Percentiles rank a stretch among this genome's conserved stretches.
Conservation (phyloP, 1,139 yeast species). For the Candida pseudoviswanathii region DNA sequence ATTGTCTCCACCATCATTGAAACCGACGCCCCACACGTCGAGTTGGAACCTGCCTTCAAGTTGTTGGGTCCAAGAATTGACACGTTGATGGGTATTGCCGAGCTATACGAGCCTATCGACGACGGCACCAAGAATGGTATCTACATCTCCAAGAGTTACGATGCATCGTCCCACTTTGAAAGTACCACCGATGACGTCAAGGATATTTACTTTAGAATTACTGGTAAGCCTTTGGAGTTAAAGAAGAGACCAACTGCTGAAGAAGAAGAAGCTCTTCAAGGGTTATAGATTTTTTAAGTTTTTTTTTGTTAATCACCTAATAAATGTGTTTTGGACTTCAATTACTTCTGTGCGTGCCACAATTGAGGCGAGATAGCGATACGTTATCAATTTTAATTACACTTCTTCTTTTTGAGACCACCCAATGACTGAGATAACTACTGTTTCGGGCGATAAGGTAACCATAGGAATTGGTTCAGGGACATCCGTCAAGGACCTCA, state of each 20-base stretch:
- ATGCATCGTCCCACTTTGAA: constrained; percentile 94
- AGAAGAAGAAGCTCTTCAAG: constrained; percentile 52
- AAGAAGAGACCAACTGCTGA: constrained; percentile 71
- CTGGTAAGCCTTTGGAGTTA: constrained; percentile 88
- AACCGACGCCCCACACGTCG: constrained; percentile 90
- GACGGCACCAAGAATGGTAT: constrained; percentile 83
- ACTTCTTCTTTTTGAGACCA: neutral
- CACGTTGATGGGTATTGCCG: constrained; percentile 95
- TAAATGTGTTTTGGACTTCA: neutral
- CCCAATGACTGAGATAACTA: constrained; percentile 18
- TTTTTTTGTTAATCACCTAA: neutral
- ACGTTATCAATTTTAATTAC: neutral
- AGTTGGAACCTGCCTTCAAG: constrained; percentile 92
- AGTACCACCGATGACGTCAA: constrained; percentile 95
- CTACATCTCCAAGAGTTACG: constrained; percentile 86
- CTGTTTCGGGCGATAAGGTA: constrained; percentile 42
- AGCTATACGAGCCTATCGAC: constrained; percentile 80
- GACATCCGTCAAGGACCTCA: constrained; percentile 58
- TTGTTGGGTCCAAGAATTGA: constrained; percentile 78
- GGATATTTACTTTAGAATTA: constrained; percentile 88
- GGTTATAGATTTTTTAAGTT: constrained; percentile 17
- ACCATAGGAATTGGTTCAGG: constrained; percentile 62
- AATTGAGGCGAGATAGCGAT: neutral
- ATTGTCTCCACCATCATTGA: constrained; percentile 94
- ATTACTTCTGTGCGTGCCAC: neutral